Evolutionary conservation across 768 basidiomycete genomes (phyloP).

Genomic region (Leccinum subtestaceum): DNA sequence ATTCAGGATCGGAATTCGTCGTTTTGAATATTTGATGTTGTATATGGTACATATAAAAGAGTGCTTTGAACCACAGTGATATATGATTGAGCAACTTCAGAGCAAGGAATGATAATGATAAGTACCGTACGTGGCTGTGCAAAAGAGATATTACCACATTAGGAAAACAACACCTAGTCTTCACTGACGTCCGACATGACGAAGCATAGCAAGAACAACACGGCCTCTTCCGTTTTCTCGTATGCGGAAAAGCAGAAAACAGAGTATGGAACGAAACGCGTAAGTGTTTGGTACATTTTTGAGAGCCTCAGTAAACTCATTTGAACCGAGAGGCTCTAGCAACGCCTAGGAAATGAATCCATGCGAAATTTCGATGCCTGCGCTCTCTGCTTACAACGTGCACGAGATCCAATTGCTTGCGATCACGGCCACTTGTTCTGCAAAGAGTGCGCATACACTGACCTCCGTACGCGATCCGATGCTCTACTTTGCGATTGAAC

Average conservation of each 20-base stretch:
- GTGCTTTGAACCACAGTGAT: background rate
- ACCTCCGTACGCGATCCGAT: constrained; percentile 57
- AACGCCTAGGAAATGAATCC: constrained; percentile 73
- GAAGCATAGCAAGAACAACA: constrained; percentile 89
- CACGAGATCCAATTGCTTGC: constrained; percentile 82
- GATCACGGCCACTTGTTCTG: constrained; percentile 89
- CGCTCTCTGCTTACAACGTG: constrained; percentile 79
- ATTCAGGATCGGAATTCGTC: background rate
- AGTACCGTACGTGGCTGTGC: background rate
- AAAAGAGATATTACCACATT: background rate
- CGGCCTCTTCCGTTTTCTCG: constrained; percentile 85
- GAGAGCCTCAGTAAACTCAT: background rate
- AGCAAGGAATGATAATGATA: background rate
- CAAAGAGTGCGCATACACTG: constrained; percentile 89
- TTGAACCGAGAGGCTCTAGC: constrained; percentile 19
- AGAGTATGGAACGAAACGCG: constrained; percentile 79
- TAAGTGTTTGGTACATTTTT: constrained; percentile 30
- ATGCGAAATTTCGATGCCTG: constrained; percentile 93
- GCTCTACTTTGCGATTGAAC: background rate
- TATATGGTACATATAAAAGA: background rate
- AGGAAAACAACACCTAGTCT: background rate
- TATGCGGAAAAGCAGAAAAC: constrained; percentile 83
- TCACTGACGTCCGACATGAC: constrained; percentile 49
- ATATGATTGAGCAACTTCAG: too few relatives aligned
- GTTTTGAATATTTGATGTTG: background rate